Base-by-base conservation (phyloP, 1,284 basidiomycete species). In the Malassezia caprae region DNA sequence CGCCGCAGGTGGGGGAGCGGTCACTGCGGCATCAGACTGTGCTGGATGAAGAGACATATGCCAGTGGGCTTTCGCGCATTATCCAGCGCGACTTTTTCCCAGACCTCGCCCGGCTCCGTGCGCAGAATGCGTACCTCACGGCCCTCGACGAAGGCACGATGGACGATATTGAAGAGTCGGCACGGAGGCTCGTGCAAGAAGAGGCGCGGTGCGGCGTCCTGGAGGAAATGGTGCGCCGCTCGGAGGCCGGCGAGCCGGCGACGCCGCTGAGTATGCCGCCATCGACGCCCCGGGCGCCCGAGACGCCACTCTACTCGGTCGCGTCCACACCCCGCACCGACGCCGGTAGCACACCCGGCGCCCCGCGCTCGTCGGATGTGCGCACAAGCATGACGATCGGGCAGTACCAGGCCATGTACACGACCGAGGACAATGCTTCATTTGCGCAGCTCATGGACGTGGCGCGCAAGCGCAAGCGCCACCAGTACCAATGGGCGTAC, bases 1-100 rank as follows among this genome's bases (percentile, higher is more conserved):
- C 55, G 37, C 55, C 55, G 21, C 44, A 27, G 21, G 23, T 43
- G 12, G 66, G 66, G 5, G 58, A 64, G 48, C 60, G 48, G 11
- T 66, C 64, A 13, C 45, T 64, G 5, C 62, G 62, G 19, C 28
- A 57, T 3, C 74, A 76, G 52, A 51, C 53, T 8, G 65, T 76
- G 27, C 62, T 76, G 15, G 64, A 63, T 8, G 93, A 98, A 78
- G 90, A 96, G 64, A 88, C 90, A 69, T 98, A 98, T 75, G 91
- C 89, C 1, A 82, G 82, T 48, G 87, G 87, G 0, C 80, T 98
- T n/a, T 89, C 88, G 2, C 81, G 84, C 47, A 94, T 98, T 72
- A 96, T 98, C 73, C 85, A 88, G 45, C 84, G 94, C 48, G 91
- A 96, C 77, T 99, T 96, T 80, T 99, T 96, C 71, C 93, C 93